A percentile compares a stretch with the other conserved stretches of the same genome.
Evolutionary conservation across 2,329 filamentous ascomycete genomes (phyloP).

Genomic region (Apiospora arundinis): DNA sequence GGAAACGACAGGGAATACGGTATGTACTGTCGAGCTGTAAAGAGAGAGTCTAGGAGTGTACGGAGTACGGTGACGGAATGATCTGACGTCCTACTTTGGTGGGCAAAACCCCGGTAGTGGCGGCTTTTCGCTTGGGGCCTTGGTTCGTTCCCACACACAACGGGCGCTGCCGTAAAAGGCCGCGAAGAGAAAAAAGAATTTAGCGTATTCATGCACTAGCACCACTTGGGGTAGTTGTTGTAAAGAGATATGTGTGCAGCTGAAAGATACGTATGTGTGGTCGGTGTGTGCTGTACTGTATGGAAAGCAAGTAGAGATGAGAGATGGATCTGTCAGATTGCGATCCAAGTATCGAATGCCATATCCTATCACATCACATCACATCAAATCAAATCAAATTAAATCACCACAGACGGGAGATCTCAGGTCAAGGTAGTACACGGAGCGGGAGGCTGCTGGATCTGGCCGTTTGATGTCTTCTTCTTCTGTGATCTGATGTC

Average conservation of each 20-base stretch:
- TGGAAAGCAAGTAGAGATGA: no score
- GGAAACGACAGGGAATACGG: neutral
- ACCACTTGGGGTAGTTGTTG: neutral
- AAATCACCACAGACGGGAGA: neutral
- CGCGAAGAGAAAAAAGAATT: neutral
- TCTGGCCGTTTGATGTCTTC: constrained; percentile 4
- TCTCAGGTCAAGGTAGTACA: neutral
- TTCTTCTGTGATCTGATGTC: neutral
- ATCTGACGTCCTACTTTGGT: constrained; percentile 8
- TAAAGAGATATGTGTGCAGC: neutral
- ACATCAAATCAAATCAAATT: neutral
- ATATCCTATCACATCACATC: neutral
- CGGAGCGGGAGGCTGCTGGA: neutral
- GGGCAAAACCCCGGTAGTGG: constrained; percentile 11
- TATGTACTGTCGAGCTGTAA: neutral
- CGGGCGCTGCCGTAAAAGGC: constrained; percentile 10
- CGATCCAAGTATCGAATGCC: neutral
- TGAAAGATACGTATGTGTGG: neutral
- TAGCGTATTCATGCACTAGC: constrained; percentile 12
- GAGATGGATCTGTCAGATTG: neutral
- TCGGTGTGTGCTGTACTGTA: neutral
- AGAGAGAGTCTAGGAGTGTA: neutral
- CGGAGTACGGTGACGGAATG: neutral
- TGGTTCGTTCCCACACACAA: constrained; percentile 15
- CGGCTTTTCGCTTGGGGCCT: neutral